Percentiles rank a stretch among this genome's conserved stretches.
phyloP scores from a whole-genome alignment of 2,329 filamentous ascomycete species.

The Periconia macrospinosa region DNA sequence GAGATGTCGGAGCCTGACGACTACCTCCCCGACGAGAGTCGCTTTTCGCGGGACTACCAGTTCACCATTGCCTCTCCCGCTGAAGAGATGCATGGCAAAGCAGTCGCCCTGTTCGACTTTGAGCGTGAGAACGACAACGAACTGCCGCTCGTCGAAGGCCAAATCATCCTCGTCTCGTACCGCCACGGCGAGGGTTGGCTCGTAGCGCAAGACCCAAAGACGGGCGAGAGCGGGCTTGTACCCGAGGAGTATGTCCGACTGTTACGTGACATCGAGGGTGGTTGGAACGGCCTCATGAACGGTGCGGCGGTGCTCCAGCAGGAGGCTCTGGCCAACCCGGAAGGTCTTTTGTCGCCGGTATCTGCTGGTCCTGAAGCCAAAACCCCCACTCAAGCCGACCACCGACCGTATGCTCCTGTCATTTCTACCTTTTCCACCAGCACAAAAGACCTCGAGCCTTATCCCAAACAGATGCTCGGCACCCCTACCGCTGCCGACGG shows the following conservation, averaged over 20 bases:
- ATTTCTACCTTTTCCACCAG: slow-evolving; percentile 57
- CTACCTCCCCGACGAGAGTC: slow-evolving; percentile 64
- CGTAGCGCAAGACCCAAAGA: slow-evolving; percentile 93
- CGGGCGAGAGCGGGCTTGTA: slow-evolving; percentile 88
- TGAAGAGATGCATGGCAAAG: slow-evolving; percentile 97
- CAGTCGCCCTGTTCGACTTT: slow-evolving; percentile 94
- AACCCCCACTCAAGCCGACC: slow-evolving; percentile 44
- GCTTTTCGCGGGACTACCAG: slow-evolving; percentile 89
- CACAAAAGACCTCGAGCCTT: slow-evolving; percentile 53
- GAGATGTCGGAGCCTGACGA: slow-evolving; percentile 55
- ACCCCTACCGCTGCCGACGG: slow-evolving; percentile 37
- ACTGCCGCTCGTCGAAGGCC: slow-evolving; percentile 85
- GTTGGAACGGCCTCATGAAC: slow-evolving; percentile 58
- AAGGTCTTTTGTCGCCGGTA: slow-evolving; percentile 36
- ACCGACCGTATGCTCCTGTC: slow-evolving; percentile 46
- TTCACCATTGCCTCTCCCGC: slow-evolving; percentile 95
- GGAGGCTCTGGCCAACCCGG: slow-evolving; percentile 13
- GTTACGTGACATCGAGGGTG: slow-evolving; percentile 89
- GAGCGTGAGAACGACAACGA: slow-evolving; percentile 96
- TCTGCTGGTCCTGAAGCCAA: slow-evolving; percentile 42
- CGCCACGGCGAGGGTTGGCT: slow-evolving; percentile 96
- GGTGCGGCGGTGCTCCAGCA: slow-evolving; percentile 26
- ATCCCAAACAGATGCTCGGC: slow-evolving; percentile 46
- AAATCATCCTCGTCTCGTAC: slow-evolving; percentile 96
- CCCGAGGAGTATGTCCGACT: slow-evolving; percentile 95